A percentile compares a stretch with the other conserved stretches of the same genome.
These are phyloP conservation scores for Fraxinus paxiana DNA, from an alignment of 305 asterid species.

Conservation along the genomic window DNA sequence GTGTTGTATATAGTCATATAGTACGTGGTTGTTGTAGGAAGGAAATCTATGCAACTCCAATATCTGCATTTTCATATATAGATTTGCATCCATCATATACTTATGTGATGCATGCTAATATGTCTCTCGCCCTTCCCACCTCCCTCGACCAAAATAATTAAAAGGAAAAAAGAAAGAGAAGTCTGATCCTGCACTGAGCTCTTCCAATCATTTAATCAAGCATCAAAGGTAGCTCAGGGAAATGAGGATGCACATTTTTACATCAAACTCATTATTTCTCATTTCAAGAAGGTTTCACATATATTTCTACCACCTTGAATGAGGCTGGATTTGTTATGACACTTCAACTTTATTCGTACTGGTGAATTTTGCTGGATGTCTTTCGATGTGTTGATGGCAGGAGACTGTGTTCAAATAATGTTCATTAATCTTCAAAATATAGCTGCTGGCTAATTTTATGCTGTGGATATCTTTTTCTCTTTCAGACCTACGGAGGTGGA, in stretches of 20 bases:
- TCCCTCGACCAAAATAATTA: not conserved
- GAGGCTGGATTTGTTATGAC: not conserved
- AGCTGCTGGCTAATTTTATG: slow-evolving; percentile 15
- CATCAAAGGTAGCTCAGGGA: not conserved
- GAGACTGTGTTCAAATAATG: not conserved
- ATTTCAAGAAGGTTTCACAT: not conserved
- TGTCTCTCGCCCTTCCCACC: not conserved
- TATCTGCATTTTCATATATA: not conserved
- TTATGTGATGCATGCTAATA: not conserved
- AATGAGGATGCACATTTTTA: not conserved
- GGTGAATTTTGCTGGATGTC: not conserved
- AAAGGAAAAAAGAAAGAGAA: not conserved
- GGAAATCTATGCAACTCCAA: not conserved
- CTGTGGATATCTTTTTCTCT: slow-evolving; percentile 5
- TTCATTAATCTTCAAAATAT: slow-evolving; percentile 10
- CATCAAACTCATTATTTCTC: not conserved
- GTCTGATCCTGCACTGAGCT: not conserved
- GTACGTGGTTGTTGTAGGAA: not conserved
- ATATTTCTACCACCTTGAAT: not conserved
- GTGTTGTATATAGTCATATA: not conserved
- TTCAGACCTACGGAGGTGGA: slow-evolving; percentile 80
- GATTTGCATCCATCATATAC: not conserved
- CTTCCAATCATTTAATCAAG: not conserved
- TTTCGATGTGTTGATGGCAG: not conserved
- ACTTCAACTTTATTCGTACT: not conserved